Percentiles rank a stretch among this genome's conserved stretches.
Evolutionary conservation across 495 filamentous ascomycete genomes (phyloP).

Genomic region (Aspergillus indologenus): DNA sequence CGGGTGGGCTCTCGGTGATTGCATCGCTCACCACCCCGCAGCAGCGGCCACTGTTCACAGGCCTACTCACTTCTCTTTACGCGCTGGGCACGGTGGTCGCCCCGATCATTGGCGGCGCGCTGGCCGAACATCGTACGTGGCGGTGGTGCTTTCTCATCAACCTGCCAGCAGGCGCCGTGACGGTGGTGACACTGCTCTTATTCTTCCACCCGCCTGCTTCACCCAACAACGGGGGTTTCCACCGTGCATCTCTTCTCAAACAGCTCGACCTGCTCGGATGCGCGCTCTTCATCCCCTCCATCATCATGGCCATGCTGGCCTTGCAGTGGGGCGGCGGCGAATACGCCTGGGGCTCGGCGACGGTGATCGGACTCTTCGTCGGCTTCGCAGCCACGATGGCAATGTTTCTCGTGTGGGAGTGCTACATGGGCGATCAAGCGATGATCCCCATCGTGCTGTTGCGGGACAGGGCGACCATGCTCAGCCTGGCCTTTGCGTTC

Average conservation of each 20-base stretch:
- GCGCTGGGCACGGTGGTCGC: conserved; percentile 38
- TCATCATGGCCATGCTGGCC: neutral
- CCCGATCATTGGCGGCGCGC: conserved; percentile 47
- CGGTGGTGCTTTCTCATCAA: conserved; percentile 76
- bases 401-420: neutral
- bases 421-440: neutral
- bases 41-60: conserved; percentile 14
- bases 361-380: neutral
- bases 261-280: neutral
- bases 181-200: conserved; percentile 33
- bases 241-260: no score
- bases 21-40: conserved; percentile 6
- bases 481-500: neutral
- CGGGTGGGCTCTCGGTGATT: conserved; percentile 25
- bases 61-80: conserved; percentile 12
- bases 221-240: neutral
- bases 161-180: conserved; percentile 55
- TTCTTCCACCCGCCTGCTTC: neutral
- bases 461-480: neutral
- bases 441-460: neutral
- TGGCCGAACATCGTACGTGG: conserved; percentile 57
- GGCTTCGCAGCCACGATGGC: neutral
- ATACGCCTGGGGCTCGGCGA: neutral
- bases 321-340: neutral
- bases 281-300: neutral